These are phyloP conservation scores for Chernovozyma sophiae-reginae DNA, from an alignment of 1,139 yeast species.

Conservation along the genomic window DNA sequence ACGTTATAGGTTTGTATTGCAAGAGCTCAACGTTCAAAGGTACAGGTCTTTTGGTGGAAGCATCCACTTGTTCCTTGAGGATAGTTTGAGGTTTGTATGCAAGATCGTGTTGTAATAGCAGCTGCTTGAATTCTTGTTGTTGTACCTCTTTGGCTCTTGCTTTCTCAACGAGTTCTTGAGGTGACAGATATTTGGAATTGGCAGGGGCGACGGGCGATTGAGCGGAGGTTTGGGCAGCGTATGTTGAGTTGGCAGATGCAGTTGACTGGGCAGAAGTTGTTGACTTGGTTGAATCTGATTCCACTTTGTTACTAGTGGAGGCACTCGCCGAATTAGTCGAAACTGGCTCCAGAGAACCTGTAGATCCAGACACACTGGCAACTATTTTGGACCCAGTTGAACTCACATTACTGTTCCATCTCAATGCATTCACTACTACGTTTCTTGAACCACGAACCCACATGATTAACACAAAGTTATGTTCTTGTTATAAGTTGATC, in stretches of 20 bases:
- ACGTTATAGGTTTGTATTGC: conserved; percentile 75
- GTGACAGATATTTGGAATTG: conserved; percentile 23
- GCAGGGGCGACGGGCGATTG: too few relatives aligned
- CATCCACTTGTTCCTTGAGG: conserved; percentile 28
- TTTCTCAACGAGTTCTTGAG: conserved; percentile 28
- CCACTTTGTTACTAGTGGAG: too few relatives aligned
- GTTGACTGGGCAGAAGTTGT: too few relatives aligned
- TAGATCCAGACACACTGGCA: not conserved
- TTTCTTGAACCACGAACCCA: not conserved
- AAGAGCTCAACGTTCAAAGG: conserved; percentile 84
- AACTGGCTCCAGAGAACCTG: not conserved
- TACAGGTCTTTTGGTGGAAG: conserved; percentile 44
- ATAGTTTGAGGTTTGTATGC: conserved; percentile 40
- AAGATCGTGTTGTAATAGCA: conserved; percentile 27
- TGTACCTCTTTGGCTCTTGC: conserved; percentile 24
- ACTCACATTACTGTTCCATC: not conserved
- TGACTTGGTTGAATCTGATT: too few relatives aligned
- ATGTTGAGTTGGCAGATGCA: too few relatives aligned
- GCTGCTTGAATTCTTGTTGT: conserved; percentile 25
- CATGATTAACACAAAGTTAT: too few relatives aligned
- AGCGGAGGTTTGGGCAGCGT: too few relatives aligned
- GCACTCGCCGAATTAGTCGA: too few relatives aligned
- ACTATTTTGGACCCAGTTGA: too few relatives aligned
- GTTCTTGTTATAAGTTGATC: too few relatives aligned
- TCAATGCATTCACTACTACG: not conserved